Evolutionary conservation across 2,329 filamentous ascomycete species (phyloP), one percentile per base, ranked within the genome.

Genomic region (Arthrobotrys iridis): DNA sequence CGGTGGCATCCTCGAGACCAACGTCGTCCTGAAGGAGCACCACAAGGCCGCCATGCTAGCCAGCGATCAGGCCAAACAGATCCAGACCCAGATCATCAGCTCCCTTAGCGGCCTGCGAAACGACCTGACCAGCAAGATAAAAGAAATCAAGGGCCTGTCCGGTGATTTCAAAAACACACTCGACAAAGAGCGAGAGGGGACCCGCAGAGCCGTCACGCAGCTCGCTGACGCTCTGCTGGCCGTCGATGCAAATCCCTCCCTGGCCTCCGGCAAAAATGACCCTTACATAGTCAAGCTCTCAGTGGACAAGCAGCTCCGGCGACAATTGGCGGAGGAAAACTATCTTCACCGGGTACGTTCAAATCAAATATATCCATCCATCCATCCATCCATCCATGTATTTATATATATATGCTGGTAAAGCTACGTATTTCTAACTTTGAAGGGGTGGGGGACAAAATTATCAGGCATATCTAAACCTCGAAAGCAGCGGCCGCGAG

Each of bases 141-240:
- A 98, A 83, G 95, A 99, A 83, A 99, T 99, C 84, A 97, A 96
- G 84, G 90, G 89, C 78, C 85, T 99, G 13, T 91, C 93, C 4
- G 91, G 93, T 13, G 95, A 99, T 82, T 99, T 99, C 84, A 97
- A 97, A 83, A 99, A 97, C 81, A 91, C 90, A 0, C 93, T 99
- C 7, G 93, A 97, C 24, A 97, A 94, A 83, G 95, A 98, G 82
- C 94, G 96, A 85, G 93, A 97, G 18, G 85, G 82, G 15, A 97
- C 95, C 0, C 87, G 90, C 76, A 92, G 89, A 81, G 90, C 90
- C 13, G 92, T 98, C 24, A 89, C 89, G 62, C 86, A 88, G 30
- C 85, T 97, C n/a, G 90, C 95, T 77, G 93, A 97, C 73, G 87
- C 90, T 0, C 83, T 99, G 30, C 90, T 91, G 13, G 87, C 92